Evolutionary conservation across 208 protist species (phyloP).

Genomic region (Phytomonas francai): DNA sequence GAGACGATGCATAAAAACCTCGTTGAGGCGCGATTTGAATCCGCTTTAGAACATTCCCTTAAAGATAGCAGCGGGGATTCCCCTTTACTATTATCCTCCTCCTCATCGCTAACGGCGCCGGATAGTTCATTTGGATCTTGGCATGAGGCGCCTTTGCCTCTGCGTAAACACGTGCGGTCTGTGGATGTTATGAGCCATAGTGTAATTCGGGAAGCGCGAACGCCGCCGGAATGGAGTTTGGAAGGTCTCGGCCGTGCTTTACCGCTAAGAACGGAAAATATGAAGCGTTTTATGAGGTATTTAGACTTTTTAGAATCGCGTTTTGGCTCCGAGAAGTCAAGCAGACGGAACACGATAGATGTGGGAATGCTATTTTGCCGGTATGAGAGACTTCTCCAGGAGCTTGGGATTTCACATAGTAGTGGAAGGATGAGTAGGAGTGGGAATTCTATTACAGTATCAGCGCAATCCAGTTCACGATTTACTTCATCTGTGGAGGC

Average conservation of each 20-base stretch:
- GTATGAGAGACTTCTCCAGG: too few species aligned
- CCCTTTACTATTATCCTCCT: neutral
- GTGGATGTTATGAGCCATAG: conserved; percentile 23
- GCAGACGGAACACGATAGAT: too few species aligned
- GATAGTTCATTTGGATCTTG: neutral
- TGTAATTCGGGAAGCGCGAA: conserved; percentile 28
- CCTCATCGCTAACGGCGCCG: neutral
- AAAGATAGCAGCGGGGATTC: conserved; percentile 1
- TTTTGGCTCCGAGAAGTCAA: too few species aligned
- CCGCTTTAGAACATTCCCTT: neutral
- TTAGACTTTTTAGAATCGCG: too few species aligned
- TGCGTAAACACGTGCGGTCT: neutral
- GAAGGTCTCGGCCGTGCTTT: conserved; percentile 18
- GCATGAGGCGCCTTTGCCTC: conserved; percentile 15
- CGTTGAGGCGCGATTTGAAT: neutral
- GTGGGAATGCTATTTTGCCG: too few species aligned
- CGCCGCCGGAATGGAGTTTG: conserved; percentile 17
- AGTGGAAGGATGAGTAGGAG: too few species aligned
- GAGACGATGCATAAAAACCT: conserved; percentile 12
- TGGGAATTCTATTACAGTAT: too few species aligned
- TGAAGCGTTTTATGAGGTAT: too few species aligned
- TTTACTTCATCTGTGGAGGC: too few species aligned
- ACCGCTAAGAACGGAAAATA: conserved; percentile 8
- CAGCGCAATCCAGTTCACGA: too few species aligned
- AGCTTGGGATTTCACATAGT: too few species aligned